Evolutionary conservation across 2,329 filamentous ascomycete genomes (phyloP).

Genomic region (Rutstroemia sp.): DNA sequence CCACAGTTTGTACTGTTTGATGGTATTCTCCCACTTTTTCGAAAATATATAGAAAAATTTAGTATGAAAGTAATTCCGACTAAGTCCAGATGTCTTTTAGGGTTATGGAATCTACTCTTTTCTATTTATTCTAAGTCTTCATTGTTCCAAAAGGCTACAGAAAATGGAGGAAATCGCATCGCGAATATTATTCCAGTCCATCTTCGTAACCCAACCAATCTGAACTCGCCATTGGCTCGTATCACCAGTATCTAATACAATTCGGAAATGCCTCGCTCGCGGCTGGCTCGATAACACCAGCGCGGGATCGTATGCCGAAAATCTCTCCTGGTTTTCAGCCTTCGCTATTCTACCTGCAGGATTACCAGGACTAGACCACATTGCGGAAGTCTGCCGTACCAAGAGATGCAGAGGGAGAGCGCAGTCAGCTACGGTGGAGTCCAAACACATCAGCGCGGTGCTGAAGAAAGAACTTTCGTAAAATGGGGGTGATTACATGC

Average conservation of each 20-base stretch:
- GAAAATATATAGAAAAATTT: no score
- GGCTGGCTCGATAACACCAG: not conserved
- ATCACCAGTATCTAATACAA: no score
- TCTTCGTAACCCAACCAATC: not conserved
- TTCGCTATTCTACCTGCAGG: not conserved
- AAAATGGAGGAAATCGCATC: not conserved
- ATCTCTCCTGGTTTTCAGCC: not conserved
- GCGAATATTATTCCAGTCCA: not conserved
- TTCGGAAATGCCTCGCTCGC: not conserved
- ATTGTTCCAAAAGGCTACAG: not conserved
- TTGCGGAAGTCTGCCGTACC: not conserved
- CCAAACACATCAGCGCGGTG: constrained; percentile 43
- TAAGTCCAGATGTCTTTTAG: no score
- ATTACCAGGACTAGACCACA: not conserved
- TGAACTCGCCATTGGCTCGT: no score
- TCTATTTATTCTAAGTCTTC: no score
- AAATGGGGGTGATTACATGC: no score
- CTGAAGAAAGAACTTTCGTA: constrained; percentile 41
- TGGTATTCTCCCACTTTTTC: accelerated
- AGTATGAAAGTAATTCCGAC: no score
- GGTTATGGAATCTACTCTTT: no score
- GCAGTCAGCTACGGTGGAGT: constrained; percentile 47
- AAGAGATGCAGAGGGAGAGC: constrained; percentile 27
- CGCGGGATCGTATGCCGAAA: not conserved
- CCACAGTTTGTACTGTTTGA: no score